These are phyloP conservation scores for Coemansia sp. DNA, from an alignment of 192 early-diverging fungal species.

Conservation along the genomic window DNA sequence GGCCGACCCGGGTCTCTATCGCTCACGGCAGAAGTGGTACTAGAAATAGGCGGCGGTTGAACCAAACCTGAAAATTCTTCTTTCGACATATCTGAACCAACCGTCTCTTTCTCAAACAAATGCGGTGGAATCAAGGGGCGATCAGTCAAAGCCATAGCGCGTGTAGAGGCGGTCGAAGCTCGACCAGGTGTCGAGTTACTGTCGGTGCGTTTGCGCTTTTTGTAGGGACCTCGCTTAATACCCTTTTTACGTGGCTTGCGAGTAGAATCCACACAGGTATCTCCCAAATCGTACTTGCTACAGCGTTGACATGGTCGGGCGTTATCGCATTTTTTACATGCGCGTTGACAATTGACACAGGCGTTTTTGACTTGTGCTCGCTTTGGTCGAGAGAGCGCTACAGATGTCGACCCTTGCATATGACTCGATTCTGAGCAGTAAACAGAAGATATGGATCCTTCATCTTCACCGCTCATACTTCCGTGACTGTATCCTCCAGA, in stretches of 20 bases:
- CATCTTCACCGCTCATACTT: not conserved
- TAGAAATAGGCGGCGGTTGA: not conserved
- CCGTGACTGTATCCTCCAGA: not conserved
- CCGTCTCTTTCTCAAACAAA: not conserved
- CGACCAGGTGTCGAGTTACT: not conserved
- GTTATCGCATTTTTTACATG: slow-evolving; percentile 93
- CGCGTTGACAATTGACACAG: slow-evolving; percentile 85
- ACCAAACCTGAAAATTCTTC: not conserved
- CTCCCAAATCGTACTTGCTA: slow-evolving; percentile 68
- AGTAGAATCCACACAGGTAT: slow-evolving; percentile 71
- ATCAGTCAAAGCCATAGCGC: not conserved
- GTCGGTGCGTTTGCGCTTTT: slow-evolving; percentile 1
- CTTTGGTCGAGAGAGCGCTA: slow-evolving; percentile 43
- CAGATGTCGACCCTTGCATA: not conserved
- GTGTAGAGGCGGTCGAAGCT: not conserved
- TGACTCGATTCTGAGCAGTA: not conserved
- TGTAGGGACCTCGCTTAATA: slow-evolving; percentile 82
- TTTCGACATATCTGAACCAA: not conserved
- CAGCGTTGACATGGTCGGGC: slow-evolving; percentile 83
- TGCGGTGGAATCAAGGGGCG: not conserved
- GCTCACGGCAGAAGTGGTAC: not conserved
- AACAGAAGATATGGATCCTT: not conserved
- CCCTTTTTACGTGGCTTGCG: slow-evolving; percentile 85
- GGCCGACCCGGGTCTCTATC: not conserved
- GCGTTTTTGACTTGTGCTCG: slow-evolving; percentile 90